Base-by-base conservation (phyloP, 306 rosid species). In the Malus sylvestris region DNA sequence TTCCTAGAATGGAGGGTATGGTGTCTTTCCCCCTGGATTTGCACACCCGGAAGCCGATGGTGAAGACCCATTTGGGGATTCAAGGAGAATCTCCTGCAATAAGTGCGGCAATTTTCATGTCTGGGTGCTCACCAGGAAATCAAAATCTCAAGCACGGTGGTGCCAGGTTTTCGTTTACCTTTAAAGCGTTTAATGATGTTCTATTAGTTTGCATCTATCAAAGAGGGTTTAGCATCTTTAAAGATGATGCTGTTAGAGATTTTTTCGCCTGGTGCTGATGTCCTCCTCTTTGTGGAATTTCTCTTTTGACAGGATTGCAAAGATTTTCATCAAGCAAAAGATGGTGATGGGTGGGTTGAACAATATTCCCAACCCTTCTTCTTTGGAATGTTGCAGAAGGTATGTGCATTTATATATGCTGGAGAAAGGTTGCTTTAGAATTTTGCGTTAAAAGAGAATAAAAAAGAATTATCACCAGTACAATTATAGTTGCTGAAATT, bases 321-420 rank as follows among this genome's bases (percentile, higher is more conserved):
- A 81, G 97, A 96, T 68, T 93, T 88, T 77, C 99, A 96, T 87
- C 99, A 78, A 88, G 99, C 98, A 20, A 96, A 91, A 80, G 99
- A 96, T 78, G 98, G 99, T 68, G 99, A 96, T 73, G 99, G 98
- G 75, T 96, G 99, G 99, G 96, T 92, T 60, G 99, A 96, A 83
- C 98, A 96, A 86, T 92, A 96, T 86, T 88, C 90, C 63, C 97
- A 91, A 78, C 97, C 97, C 46, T 83, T 91, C 84, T 84, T 92
- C 71, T 91, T 96, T 81, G 99, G 99, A 68, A 80, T 96, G 69
- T 68, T 96, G 88, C 99, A 96, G 86, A 96, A 88, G 98, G 99
- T 96, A 85, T 65, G 65, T 30, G 61, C 81, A 80, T 53, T 63
- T 55, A 46, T 79, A 45, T 33, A 40, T 40, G 51, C 58, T 15